Conservation (phyloP, 140 eudicot species). For the Ambrosia hybrid region DNA sequence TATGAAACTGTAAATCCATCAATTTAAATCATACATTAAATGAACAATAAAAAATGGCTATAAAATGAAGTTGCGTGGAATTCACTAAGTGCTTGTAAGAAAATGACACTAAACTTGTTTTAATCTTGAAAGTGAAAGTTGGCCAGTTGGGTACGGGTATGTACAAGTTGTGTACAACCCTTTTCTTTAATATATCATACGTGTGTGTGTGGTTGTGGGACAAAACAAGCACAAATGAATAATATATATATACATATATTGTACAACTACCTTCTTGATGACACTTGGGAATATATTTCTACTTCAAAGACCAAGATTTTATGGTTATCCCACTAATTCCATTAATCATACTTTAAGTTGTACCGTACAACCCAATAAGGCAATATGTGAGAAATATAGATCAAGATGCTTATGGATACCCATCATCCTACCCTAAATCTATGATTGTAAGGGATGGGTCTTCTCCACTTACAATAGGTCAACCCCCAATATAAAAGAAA, state of each 20-base stretch:
- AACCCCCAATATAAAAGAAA: background rate
- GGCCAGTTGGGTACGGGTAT: constrained; percentile 35
- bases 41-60: background rate
- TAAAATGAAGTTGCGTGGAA: background rate
- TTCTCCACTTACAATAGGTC: constrained; percentile 15
- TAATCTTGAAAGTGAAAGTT: constrained; percentile 26
- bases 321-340: constrained; percentile 23
- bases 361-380: constrained; percentile 5
- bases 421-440: constrained; percentile 12
- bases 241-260: constrained; percentile 1
- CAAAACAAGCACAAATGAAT: constrained; percentile 23
- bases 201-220: constrained; percentile 30
- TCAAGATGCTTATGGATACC: constrained; percentile 27
- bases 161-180: constrained; percentile 34
- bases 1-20: background rate
- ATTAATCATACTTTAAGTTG: constrained; percentile 20
- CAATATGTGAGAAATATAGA: constrained; percentile 2
- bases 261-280: constrained; percentile 30
- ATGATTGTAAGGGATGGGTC: constrained; percentile 16
- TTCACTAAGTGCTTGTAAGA: background rate
- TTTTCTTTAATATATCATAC: constrained; percentile 1
- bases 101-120: background rate
- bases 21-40: background rate
- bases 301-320: constrained; percentile 34
- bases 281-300: constrained; percentile 30